These are phyloP conservation scores for Aspergillus intermedius DNA, from an alignment of 2,329 filamentous ascomycete species.

Conservation along the genomic window DNA sequence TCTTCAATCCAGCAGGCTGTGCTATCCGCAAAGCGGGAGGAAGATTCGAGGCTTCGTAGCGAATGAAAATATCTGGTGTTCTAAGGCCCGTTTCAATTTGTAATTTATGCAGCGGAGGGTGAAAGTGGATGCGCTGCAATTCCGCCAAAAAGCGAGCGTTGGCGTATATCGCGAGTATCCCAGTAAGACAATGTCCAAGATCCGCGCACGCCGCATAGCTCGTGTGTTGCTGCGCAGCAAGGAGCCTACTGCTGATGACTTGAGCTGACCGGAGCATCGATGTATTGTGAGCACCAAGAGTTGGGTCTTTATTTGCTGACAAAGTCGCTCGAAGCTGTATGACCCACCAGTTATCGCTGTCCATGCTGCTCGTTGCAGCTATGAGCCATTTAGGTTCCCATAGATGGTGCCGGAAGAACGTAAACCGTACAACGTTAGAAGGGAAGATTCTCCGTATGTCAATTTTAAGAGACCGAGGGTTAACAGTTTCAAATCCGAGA, in stretches of 20 bases:
- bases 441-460: conserved; percentile 56
- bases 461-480: conserved; percentile 28
- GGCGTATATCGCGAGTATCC: conserved; percentile 31
- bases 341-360: conserved; percentile 74
- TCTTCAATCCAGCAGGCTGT: conserved; percentile 20
- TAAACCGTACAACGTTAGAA: conserved; percentile 55
- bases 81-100: conserved; percentile 23
- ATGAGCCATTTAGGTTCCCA: conserved; percentile 70
- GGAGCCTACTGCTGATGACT: conserved; percentile 22
- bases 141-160: conserved; percentile 30
- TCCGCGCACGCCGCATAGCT: conserved; percentile 27
- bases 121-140: conserved; percentile 21
- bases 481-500: conserved; percentile 33
- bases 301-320: conserved; percentile 7
- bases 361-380: conserved; percentile 61
- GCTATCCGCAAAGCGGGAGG: conserved; percentile 25
- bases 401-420: conserved; percentile 64
- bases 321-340: conserved; percentile 35
- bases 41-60: conserved; percentile 25
- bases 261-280: conserved; percentile 21
- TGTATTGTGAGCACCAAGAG: conserved; percentile 6
- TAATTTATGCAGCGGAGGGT: conserved; percentile 24
- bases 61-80: conserved; percentile 31
- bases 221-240: conserved; percentile 13
- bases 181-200: conserved; percentile 30